A percentile compares a stretch with the other conserved stretches of the same genome.
Evolutionary conservation across 257 asterid genomes (phyloP).

Genomic region (Lavandula angustifolia): DNA sequence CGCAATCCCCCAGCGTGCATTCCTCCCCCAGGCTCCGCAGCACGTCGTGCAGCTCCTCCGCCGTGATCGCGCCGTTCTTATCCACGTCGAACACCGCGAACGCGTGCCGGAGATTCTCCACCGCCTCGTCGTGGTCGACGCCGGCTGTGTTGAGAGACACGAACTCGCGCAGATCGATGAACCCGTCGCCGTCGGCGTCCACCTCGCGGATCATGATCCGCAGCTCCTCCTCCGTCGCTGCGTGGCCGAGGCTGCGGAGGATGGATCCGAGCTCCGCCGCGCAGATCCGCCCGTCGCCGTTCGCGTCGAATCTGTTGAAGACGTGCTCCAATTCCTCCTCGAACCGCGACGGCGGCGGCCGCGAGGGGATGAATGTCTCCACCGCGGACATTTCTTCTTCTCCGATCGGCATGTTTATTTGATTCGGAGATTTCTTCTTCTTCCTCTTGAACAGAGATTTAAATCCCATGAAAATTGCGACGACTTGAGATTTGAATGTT

Average conservation of each 20-base stretch:
- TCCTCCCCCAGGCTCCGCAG: slow-evolving; percentile 73
- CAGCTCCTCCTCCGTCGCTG: slow-evolving; percentile 58
- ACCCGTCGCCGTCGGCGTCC: slow-evolving; percentile 84
- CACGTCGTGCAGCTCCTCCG: slow-evolving; percentile 74
- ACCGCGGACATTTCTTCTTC: background rate
- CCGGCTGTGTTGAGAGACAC: slow-evolving; percentile 68
- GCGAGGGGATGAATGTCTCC: slow-evolving; percentile 28
- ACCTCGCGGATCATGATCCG: slow-evolving; percentile 67
- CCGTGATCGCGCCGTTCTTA: slow-evolving; percentile 62
- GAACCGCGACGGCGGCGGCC: slow-evolving; percentile 50
- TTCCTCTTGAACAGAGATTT: slow-evolving; percentile 62
- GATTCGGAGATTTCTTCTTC: slow-evolving; percentile 16
- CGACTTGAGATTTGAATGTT: no score
- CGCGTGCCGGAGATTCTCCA: slow-evolving; percentile 65
- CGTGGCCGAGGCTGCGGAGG: slow-evolving; percentile 68
- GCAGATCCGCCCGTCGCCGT: slow-evolving; percentile 80
- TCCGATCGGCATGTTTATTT: no score
- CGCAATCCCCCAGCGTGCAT: slow-evolving; percentile 34
- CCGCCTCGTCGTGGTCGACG: slow-evolving; percentile 56
- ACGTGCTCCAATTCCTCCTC: slow-evolving; percentile 81
- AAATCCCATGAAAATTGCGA: slow-evolving; percentile 47
- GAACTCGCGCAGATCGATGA: slow-evolving; percentile 72
- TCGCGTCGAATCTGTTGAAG: slow-evolving; percentile 77
- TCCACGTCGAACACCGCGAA: slow-evolving; percentile 78
- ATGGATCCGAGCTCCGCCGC: slow-evolving; percentile 68